Evolutionary conservation across 139 green algal genomes (phyloP), one percentile per base, ranked within the genome.

Genomic region (Closterium sp.): DNA sequence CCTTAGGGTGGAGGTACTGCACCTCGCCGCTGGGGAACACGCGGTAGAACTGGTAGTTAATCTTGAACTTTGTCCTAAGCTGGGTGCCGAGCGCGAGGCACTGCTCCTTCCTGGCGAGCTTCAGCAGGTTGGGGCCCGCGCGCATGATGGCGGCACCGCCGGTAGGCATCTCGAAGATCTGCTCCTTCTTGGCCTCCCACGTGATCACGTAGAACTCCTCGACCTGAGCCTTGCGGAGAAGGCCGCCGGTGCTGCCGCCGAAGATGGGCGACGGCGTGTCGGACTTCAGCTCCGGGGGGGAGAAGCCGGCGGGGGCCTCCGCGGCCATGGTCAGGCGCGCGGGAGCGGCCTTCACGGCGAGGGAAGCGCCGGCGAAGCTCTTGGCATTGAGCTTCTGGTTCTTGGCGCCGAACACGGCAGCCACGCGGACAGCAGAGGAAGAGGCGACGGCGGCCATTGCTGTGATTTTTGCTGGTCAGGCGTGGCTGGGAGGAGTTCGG

Each of bases 131-230:
- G 89, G 98, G 97, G 90, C 98, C 98, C 93, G 98, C 95, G 93
- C 98, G 97, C 98, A 99, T 99, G 95, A 99, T 99, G 89, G 98
- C 98, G 34, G 98, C 98, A 87, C 98, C 98, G 42, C 98, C 98
- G 84, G 98, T 99, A 92, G 98, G 98, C 98, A 99, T 99, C 97
- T 99, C 98, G 90, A 99, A 99, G 91, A 99, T 99, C 95, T 98
- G 96, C 97, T 99, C 98, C 97, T 99, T 99, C 95, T 97, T 97
- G 11, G 70, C 32, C 91, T 95, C 91, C 91, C 91, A 95, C 3
- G 91, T 95, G 93, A 95, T 95, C n/a, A 94, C 93, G 30, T 95
- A 95, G 85, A 95, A 95, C 93, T 95, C 93, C 93, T 95, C 92
- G 50, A 95, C 91, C 92, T 95, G 92, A 31, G 98, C 98, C 97